A percentile compares a stretch with the other conserved stretches of the same genome.
Conservation (phyloP, 176 grass and related monocot genomes). For the Aegilops longissima region DNA sequence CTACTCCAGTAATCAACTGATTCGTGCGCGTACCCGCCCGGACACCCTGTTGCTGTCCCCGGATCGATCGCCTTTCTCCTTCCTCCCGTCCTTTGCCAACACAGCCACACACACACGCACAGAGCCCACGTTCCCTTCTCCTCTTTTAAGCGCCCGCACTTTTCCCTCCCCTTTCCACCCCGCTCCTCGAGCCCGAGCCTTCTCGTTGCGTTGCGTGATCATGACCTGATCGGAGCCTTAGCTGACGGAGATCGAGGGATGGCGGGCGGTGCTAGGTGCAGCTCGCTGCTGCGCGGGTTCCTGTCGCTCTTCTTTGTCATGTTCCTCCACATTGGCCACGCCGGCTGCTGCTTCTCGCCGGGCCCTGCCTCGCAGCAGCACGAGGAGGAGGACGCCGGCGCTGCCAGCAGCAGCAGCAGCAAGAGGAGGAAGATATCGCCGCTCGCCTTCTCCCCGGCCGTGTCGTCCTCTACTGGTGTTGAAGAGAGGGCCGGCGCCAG, state of each 20-base stretch:
- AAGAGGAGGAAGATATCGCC: conserved; percentile 86
- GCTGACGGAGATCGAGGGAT: background rate
- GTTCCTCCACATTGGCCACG: conserved; percentile 55
- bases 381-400: conserved; percentile 25
- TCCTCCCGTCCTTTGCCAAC: conserved; percentile 20
- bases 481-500: background rate
- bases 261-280: conserved; percentile 10
- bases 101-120: background rate
- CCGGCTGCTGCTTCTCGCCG: conserved; percentile 57
- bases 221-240: conserved; percentile 26
- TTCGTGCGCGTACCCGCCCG: background rate
- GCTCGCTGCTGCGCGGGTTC: conserved; percentile 41
- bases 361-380: background rate
- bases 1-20: background rate
- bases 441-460: conserved; percentile 29
- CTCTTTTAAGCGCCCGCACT: conserved; percentile 20
- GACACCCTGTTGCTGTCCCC: conserved; percentile 23
- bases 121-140: conserved; percentile 21
- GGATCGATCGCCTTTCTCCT: conserved; percentile 37
- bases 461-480: conserved; percentile 9
- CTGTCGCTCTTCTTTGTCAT: conserved; percentile 63
- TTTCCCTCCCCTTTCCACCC: conserved; percentile 34
- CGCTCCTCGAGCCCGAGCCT: background rate
- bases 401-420: background rate
- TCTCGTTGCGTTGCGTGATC: background rate